Percentiles rank a stretch among this genome's conserved stretches.
phyloP scores from a whole-genome alignment of 2,329 filamentous ascomycete species.

The Fonsecaea monophora region DNA sequence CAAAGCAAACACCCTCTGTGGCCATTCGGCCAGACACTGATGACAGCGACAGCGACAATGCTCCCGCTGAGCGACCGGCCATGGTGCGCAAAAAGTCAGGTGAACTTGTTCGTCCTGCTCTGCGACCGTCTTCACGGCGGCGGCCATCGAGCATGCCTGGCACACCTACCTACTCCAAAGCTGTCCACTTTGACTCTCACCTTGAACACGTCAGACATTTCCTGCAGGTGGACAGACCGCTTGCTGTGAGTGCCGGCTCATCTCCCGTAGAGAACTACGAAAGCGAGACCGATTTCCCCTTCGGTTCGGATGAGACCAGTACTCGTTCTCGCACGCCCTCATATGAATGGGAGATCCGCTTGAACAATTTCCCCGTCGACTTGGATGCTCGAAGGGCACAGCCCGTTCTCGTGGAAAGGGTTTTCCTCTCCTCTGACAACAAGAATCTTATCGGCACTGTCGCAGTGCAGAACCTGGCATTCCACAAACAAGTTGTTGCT shows the following conservation, averaged over 20 bases:
- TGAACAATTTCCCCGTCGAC: conserved; percentile 80
- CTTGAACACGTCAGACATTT: conserved; percentile 97
- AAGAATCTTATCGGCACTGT: conserved; percentile 84
- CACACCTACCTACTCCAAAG: conserved; percentile 93
- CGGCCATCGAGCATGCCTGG: conserved; percentile 96
- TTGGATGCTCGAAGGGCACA: conserved; percentile 63
- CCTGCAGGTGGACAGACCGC: conserved; percentile 86
- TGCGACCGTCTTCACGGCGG: conserved; percentile 76
- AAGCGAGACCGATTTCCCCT: conserved; percentile 88
- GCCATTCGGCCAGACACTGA: conserved; percentile 53
- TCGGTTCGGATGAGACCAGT: conserved; percentile 62
- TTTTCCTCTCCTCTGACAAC: conserved; percentile 87
- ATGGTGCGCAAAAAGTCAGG: conserved; percentile 99
- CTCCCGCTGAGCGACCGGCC: conserved; percentile 72
- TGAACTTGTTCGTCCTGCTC: conserved; percentile 89
- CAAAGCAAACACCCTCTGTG: conserved; percentile 54
- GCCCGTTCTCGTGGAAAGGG: conserved; percentile 80
- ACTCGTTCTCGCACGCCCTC: conserved; percentile 55
- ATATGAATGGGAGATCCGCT: conserved; percentile 85
- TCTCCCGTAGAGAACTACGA: conserved; percentile 90
- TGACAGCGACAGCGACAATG: conserved; percentile 63
- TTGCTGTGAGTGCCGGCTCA: conserved; percentile 93
- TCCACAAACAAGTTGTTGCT: conserved; percentile 86
- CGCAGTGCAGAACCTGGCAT: conserved; percentile 85
- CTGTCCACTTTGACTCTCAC: conserved; percentile 97